Conservation (phyloP, 148 eudicot species). For the Fagopyrum esculentum region DNA sequence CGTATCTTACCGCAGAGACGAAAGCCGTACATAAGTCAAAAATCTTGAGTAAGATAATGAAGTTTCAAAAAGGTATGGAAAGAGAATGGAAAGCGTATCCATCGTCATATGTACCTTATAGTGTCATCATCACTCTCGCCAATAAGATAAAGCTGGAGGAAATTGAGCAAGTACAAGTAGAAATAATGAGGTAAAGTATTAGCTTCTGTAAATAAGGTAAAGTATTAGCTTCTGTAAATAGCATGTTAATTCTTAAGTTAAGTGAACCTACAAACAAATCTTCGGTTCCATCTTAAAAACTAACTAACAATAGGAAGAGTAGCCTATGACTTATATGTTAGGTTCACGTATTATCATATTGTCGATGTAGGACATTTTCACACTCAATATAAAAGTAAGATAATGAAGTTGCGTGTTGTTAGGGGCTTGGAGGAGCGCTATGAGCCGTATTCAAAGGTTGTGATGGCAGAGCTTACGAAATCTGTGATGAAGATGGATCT, state of each 20-base stretch:
- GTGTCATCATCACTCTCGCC: background rate
- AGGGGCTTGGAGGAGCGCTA: background rate
- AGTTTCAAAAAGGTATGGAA: background rate
- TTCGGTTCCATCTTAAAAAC: too few relatives aligned
- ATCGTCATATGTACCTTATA: background rate
- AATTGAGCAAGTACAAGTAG: background rate
- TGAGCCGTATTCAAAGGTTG: background rate
- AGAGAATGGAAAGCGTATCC: background rate
- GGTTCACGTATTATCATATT: too few relatives aligned
- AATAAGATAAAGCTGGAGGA: background rate
- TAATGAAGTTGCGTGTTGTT: background rate
- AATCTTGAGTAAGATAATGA: slow-evolving; percentile 2
- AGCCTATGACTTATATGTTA: too few relatives aligned
- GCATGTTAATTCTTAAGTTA: too few relatives aligned
- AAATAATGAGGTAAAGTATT: background rate
- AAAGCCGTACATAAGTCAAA: slow-evolving; percentile 5
- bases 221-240: too few relatives aligned
- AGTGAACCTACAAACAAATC: too few relatives aligned
- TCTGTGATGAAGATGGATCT: background rate
- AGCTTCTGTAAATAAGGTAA: background rate
- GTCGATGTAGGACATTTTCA: too few relatives aligned
- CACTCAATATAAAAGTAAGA: too few relatives aligned
- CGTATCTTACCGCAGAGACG: slow-evolving; percentile 4
- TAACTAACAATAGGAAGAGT: too few relatives aligned
- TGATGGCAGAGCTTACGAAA: background rate